Evolutionary conservation across 2,329 filamentous ascomycete species (phyloP).

Genomic region (Xylaria digitata): DNA sequence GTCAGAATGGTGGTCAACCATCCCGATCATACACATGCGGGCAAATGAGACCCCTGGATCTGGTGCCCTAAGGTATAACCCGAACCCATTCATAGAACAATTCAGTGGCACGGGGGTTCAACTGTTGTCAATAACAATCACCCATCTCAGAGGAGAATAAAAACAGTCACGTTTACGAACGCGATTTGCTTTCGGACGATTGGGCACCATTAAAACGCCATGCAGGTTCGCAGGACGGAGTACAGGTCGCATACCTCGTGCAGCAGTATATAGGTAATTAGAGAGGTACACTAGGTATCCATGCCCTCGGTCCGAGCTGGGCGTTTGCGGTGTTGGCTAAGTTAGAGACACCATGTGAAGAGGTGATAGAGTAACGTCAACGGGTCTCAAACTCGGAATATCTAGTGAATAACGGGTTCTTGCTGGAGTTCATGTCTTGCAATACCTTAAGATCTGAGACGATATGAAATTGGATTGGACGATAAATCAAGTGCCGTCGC

Average conservation of each 20-base stretch:
- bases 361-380: slow-evolving; percentile 38
- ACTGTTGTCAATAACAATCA: background rate
- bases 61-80: slow-evolving; percentile 2
- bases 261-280: slow-evolving; percentile 31
- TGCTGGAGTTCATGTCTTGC: slow-evolving; percentile 15
- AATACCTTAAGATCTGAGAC: slow-evolving; percentile 8
- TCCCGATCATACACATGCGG: slow-evolving; percentile 6
- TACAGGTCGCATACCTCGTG: slow-evolving; percentile 48
- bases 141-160: slow-evolving; percentile 1
- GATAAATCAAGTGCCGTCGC: slow-evolving; percentile 39
- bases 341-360: slow-evolving; percentile 41
- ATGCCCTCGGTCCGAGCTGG: slow-evolving; percentile 31
- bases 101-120: background rate
- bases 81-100: background rate
- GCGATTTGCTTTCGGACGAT: slow-evolving; percentile 26
- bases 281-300: slow-evolving; percentile 34
- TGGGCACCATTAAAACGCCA: slow-evolving; percentile 34
- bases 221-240: slow-evolving; percentile 48
- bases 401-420: slow-evolving; percentile 17
- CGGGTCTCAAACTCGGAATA: slow-evolving; percentile 24
- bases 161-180: slow-evolving; percentile 5
- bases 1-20: slow-evolving; percentile 6
- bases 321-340: slow-evolving; percentile 39
- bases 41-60: background rate
- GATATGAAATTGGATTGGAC: slow-evolving; percentile 20